Evolutionary conservation across 2,329 filamentous ascomycete species (phyloP), one percentile per base, ranked within the genome.

Genomic region (Cordyceps cateniannulata): DNA sequence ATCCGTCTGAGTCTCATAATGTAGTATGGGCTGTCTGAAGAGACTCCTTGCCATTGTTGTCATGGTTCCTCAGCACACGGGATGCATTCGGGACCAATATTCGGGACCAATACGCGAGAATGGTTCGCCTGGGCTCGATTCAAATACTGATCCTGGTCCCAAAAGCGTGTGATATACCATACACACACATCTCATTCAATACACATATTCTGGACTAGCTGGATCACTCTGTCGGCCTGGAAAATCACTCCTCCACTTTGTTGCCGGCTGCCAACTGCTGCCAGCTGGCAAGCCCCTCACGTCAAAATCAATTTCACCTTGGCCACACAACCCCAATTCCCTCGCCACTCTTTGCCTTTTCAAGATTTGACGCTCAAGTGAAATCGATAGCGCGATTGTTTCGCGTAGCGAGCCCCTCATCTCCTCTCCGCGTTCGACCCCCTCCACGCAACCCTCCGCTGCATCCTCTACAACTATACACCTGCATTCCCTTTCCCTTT

Each of bases 271-370:
- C 47, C 56, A 59, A 40, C 47, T 50, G 45, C 55, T 16, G 56
- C 56, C 56, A 59, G 56, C 56, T 59, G 56, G 47, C 56, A 59
- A n/a, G 35, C 56, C 56, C 56, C 56, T 59, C 56, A 59, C 56
- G 32, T 32, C 29, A 47, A 51, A 59, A 51, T 59, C 56, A 59
- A 35, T 35, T 59, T 59, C 56, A 59, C 45, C 14, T 58, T 22
- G 55, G 45, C 55, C 45, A 38, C 45, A 42, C 18, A 24, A 25
- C 47, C 25, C 9, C 18, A 42, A 44, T 32, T 59, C 32, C 38
- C 47, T 51, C 54, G 24, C 56, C 47, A 40, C 24, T 51, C 22
- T 14, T 42, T 25, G 1, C 20, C 27, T 47, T n/a, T 42, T 20
- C 20, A 22, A 40, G 6, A 3, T 9, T 51, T 59, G 56, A 59